A percentile compares a stretch with the other conserved stretches of the same genome.
These are phyloP conservation scores for Paulownia fortunei DNA, from an alignment of 257 asterid genomes.

Conservation along the genomic window DNA sequence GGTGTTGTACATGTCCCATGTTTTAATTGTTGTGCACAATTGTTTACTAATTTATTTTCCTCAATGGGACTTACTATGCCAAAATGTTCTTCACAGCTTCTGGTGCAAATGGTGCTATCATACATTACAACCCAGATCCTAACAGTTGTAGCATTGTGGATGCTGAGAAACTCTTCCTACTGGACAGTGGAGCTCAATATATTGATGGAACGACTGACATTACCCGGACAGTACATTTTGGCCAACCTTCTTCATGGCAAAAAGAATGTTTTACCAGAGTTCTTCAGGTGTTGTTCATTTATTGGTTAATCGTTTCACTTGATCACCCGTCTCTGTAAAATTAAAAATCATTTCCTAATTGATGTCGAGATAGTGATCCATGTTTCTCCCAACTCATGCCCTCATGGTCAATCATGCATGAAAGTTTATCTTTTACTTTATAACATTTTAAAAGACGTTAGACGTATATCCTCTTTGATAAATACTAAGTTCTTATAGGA, in stretches of 20 bases:
- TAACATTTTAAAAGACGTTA: neutral
- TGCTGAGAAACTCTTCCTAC: constrained; percentile 76
- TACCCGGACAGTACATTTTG: constrained; percentile 94
- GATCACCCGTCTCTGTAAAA: constrained; percentile 1
- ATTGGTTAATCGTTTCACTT: neutral
- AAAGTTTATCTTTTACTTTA: neutral
- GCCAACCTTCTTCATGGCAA: constrained; percentile 84
- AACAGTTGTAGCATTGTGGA: constrained; percentile 76
- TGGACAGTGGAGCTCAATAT: constrained; percentile 97
- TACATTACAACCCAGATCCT: constrained; percentile 91
- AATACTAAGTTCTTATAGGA: neutral
- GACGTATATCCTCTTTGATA: neutral
- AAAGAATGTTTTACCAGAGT: constrained; percentile 95
- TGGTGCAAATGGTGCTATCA: constrained; percentile 98
- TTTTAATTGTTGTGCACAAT: constrained; percentile 3
- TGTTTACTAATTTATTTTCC: constrained; percentile 9
- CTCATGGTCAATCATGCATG: neutral
- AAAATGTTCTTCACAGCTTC: constrained; percentile 58
- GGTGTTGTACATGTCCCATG: constrained; percentile 20
- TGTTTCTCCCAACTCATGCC: neutral
- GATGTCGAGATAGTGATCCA: neutral
- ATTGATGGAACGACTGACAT: constrained; percentile 96
- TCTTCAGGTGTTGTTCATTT: constrained; percentile 69
- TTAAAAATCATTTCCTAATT: neutral
- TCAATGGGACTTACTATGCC: constrained; percentile 25